These are phyloP conservation scores for Ophiosphaerella korrae DNA, from an alignment of 2,329 filamentous ascomycete species.

Conservation along the genomic window DNA sequence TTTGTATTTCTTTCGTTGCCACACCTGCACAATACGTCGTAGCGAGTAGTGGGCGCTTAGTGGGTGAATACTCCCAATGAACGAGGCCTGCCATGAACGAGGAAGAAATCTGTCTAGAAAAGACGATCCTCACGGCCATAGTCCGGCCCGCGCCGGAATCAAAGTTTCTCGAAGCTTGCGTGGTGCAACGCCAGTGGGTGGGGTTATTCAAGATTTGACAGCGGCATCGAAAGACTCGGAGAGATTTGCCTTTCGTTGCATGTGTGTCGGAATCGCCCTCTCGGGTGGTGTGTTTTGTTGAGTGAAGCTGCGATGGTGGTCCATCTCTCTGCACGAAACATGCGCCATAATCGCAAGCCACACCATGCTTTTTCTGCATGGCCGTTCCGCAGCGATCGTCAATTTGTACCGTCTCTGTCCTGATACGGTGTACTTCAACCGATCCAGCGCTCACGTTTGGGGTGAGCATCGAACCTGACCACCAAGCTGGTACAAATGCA, in stretches of 20 bases:
- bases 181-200: slow-evolving; percentile 31
- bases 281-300: slow-evolving; percentile 11
- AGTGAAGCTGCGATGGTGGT: slow-evolving; percentile 39
- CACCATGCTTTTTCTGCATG: slow-evolving; percentile 25
- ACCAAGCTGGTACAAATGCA: slow-evolving; percentile 20
- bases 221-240: slow-evolving; percentile 30
- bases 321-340: slow-evolving; percentile 39
- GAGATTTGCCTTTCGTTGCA: slow-evolving; percentile 5
- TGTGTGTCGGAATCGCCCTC: slow-evolving; percentile 16
- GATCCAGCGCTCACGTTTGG: slow-evolving; percentile 16
- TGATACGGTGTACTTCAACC: slow-evolving; percentile 22
- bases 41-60: slow-evolving; percentile 37
- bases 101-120: slow-evolving; percentile 43
- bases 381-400: slow-evolving; percentile 38
- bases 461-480: slow-evolving; percentile 10
- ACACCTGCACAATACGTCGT: slow-evolving; percentile 44
- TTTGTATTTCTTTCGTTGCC: slow-evolving; percentile 33
- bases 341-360: slow-evolving; percentile 38
- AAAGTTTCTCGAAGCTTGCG: slow-evolving; percentile 45
- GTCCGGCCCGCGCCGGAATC: slow-evolving; percentile 47
- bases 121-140: slow-evolving; percentile 41
- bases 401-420: slow-evolving; percentile 35
- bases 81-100: slow-evolving; percentile 23
- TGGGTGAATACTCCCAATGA: slow-evolving; percentile 28
- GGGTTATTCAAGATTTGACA: slow-evolving; percentile 38